Percentiles rank a stretch among this genome's conserved stretches.
Evolutionary conservation across 345 rosid species (phyloP).

Genomic region (Populus tremula): DNA sequence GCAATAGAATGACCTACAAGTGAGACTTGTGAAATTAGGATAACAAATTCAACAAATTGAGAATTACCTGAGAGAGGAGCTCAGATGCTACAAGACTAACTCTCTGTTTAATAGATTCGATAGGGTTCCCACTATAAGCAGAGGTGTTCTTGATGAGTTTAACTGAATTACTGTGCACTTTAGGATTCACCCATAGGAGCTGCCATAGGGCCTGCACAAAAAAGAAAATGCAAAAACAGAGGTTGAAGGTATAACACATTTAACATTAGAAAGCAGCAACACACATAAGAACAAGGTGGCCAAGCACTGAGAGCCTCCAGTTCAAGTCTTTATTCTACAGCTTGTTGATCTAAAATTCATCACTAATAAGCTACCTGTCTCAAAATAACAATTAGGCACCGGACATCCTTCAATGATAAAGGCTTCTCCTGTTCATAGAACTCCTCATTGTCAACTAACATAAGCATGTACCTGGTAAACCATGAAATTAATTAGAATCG

Average conservation of each 20-base stretch:
- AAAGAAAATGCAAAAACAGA: neutral
- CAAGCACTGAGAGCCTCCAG: neutral
- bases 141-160: slow-evolving; percentile 41
- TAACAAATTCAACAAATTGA: neutral
- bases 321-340: neutral
- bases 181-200: slow-evolving; percentile 80
- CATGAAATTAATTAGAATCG: slow-evolving; percentile 17
- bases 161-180: slow-evolving; percentile 41
- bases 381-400: slow-evolving; percentile 68
- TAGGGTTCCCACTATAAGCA: slow-evolving; percentile 47
- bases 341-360: neutral
- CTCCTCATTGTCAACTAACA: slow-evolving; percentile 90
- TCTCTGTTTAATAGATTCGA: slow-evolving; percentile 63
- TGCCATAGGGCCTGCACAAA: slow-evolving; percentile 86
- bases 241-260: neutral
- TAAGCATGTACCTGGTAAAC: slow-evolving; percentile 93
- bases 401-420: slow-evolving; percentile 69
- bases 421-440: slow-evolving; percentile 96
- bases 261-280: neutral
- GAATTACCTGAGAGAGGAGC: slow-evolving; percentile 85
- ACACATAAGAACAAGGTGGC: neutral
- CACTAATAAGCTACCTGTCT: slow-evolving; percentile 58
- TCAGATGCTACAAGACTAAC: slow-evolving; percentile 74
- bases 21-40: neutral
- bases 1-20: neutral